Base-by-base conservation (phyloP, 169 alveolate species). In the Cryptosporidium bovis region DNA sequence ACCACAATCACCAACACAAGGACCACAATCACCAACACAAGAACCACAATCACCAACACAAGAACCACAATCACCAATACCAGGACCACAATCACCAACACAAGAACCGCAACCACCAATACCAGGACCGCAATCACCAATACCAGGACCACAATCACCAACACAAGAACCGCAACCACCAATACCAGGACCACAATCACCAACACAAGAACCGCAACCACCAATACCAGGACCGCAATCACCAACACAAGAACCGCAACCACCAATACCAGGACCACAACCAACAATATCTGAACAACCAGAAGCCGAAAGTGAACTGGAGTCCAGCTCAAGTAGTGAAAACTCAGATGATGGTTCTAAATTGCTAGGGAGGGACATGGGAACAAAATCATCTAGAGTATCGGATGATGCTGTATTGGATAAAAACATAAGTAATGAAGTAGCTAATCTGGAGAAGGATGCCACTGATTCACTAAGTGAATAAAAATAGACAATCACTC, bases 241-340 rank as follows among this genome's bases (percentile, higher is more conserved):
- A 2, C n/a, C 40, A 27, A 0, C 65, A 24, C 27, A 24, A 24
- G 27, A 24, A 24, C 44, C 1, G n/a, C 64, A 60, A 46, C 1
- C 46, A 40, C 31, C 83, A 2, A 4, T 24, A 29, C 83, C 66
- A 46, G 7, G 33, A 15, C 66, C 83, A n/a, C 83, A n/a, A n/a
- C n/a, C n/a, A n/a, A n/a, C n/a, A n/a, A n/a, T n/a, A n/a, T n/a
- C n/a, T n/a, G n/a, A n/a, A n/a, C n/a, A n/a, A n/a, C n/a, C n/a
- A n/a, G n/a, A 48, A 48, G 55, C 55, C 55, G 55, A 48, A 48
- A 24, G 27, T 24, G 27, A 24, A 24, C 27, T 24, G 27, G 27
- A 24, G 27, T 24, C 27, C 27, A 24, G 27, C 0, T 0, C 1
- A 24, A 24, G 27, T 24, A 24, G 0, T 24, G 27, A 24, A 0